Base-by-base conservation (phyloP, 2,329 filamentous ascomycete genomes). In the Eurotiales sp. region DNA sequence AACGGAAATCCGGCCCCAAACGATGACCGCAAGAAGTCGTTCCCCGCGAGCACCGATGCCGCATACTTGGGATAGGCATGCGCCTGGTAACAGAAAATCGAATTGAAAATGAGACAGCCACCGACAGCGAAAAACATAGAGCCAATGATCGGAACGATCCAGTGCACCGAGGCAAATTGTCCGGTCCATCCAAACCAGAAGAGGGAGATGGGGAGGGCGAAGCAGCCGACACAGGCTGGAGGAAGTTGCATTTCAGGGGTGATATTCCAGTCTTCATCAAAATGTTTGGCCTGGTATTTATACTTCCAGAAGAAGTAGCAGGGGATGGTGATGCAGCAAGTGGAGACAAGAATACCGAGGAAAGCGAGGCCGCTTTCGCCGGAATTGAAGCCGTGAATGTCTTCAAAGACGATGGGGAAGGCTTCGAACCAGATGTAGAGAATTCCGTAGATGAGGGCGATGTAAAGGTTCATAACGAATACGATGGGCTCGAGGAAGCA, bases 321-420 rank as follows among this genome's bases (percentile, higher is more conserved):
- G 36, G 56, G 4, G 46, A 54, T 85, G 43, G 88, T 64, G 15
- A 1, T 75, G 78, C 66, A 75, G 71, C 32, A 83, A 69, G 67
- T 80, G 4, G 88, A 51, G 77, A 66, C 75, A 71, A 30, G 83
- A 69, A 67, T 80, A 36, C 88, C 88, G 58, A 95, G 85, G 41
- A 61, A 61, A 2, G 53, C 51, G 7, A 63, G 54, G 3, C 60
- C 56, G 12, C 73, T 79, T 42, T 78, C 77, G 23, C 72, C 72
- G 50, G 84, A 80, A 1, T 77, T 76, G 0, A 81, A 83, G 2
- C 75, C 74, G 64, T 77, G 84, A 63, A 84, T 85, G 4, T 77
- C 76, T 80, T 81, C 85, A 29, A 44, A 53, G 12, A 50, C 40
- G 11, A 50, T 8, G 3, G 36, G 51, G 29, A 42, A 45, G 8